Base-by-base conservation (phyloP, 1,284 basidiomycete species). In the Pholiota adiposa region DNA sequence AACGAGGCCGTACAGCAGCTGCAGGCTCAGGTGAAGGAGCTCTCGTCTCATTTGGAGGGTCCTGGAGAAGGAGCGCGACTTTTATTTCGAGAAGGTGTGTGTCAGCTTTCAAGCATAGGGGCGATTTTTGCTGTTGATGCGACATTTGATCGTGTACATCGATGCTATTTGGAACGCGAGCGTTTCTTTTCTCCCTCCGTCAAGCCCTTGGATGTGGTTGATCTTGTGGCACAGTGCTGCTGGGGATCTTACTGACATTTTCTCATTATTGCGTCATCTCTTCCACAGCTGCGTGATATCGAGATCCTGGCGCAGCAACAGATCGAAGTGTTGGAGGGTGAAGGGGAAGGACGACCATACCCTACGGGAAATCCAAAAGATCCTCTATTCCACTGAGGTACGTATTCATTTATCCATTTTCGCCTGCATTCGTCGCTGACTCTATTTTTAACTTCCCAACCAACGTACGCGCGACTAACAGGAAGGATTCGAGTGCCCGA, bases 41-140 rank as follows among this genome's bases (percentile, higher is more conserved):
- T 98, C 80, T 87, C 88, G 57, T 74, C 82, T 1, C 90, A 93
- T 69, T 81, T 97, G 63, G 95, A 96, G 73, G 92, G 92, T 0
- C 79, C n/a, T 96, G 43, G 93, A 96, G 80, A 97, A 95, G 78
- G 96, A 98, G 79, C 82, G 96, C 44, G 96, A 98, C 75, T 99
- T 99, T 75, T 99, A 99, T 79, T 99, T 98, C 78, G 89, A 92
- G 69, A 99, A 98, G 87, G 93, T 93, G 65, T 53, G 84, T 66
- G 23, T 40, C 19, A 18, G 70, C 40, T 53, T 18, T 34, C 33
- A n/a, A 38, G 7, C 7, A 7, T 38, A 38, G 36, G 36, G 36
- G 36, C 36, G 9, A 7, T 38, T 11, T 38, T n/a, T n/a, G 6
- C 7, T 38, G 36, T 4, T n/a, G 16, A 33, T 6, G 36, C 5